Evolutionary conservation across 2,329 filamentous ascomycete genomes (phyloP).

Genomic region (Hypoxylon sp.): DNA sequence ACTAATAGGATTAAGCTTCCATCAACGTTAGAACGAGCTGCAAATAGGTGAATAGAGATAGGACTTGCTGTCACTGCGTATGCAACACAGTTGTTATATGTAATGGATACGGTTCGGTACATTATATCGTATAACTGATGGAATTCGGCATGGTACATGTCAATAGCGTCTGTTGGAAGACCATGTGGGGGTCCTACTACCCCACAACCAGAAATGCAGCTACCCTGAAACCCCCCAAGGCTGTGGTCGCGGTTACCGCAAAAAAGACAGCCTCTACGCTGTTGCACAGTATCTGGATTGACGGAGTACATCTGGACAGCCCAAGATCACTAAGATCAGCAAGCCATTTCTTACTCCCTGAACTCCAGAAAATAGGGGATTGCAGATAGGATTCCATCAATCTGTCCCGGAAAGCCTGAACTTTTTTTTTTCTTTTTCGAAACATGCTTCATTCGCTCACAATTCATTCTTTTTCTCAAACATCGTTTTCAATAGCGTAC

Average conservation of each 20-base stretch:
- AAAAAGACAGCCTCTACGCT: constrained; percentile 24
- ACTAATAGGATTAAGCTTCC: constrained; percentile 16
- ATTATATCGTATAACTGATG: constrained; percentile 14
- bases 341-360: constrained; percentile 30
- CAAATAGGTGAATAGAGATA: constrained; percentile 10
- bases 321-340: constrained; percentile 35
- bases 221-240: constrained; percentile 35
- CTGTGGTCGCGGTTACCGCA: constrained; percentile 40
- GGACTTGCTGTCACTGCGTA: constrained; percentile 8
- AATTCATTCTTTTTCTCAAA: constrained; percentile 23
- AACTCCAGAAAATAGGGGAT: constrained; percentile 42
- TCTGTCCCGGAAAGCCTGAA: constrained; percentile 20
- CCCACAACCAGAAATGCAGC: constrained; percentile 32
- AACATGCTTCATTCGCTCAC: constrained; percentile 26
- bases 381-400: constrained; percentile 40
- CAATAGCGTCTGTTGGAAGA: constrained; percentile 12
- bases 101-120: constrained; percentile 32
- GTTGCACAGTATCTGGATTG: constrained; percentile 24
- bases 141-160: constrained; percentile 18
- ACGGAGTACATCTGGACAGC: constrained; percentile 33
- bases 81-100: constrained; percentile 25
- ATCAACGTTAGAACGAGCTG: constrained; percentile 2
- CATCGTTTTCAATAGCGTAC: constrained; percentile 19
- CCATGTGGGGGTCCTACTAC: constrained; percentile 37
- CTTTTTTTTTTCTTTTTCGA: constrained; percentile 29